A percentile compares a stretch with the other conserved stretches of the same genome.
These are phyloP conservation scores for Cystobasidium ongulense DNA, from an alignment of 768 basidiomycete species.

Conservation along the genomic window DNA sequence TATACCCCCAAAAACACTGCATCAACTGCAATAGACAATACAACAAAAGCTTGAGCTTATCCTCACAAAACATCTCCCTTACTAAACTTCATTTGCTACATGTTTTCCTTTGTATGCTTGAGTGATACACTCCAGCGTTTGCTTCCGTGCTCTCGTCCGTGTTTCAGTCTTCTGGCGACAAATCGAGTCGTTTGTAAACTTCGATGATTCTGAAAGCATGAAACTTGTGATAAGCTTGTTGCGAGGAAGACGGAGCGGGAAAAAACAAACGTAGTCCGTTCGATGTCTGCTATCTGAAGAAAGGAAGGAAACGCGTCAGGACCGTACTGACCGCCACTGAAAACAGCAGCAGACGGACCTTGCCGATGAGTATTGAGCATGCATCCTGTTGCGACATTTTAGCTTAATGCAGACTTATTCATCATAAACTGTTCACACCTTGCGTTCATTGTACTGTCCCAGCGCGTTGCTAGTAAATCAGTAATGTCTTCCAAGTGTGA, in stretches of 20 bases:
- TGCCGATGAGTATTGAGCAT: constrained; percentile 44
- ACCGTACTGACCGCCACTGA: neutral
- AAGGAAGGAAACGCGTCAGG: neutral
- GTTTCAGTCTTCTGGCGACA: constrained; percentile 42
- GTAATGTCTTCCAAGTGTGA: neutral
- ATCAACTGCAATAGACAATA: constrained; percentile 12
- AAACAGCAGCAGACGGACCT: constrained; percentile 32
- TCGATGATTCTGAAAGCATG: constrained; percentile 38
- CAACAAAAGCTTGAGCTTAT: constrained; percentile 17
- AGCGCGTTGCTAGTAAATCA: constrained; percentile 41
- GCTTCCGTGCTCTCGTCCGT: neutral
- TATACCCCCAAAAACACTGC: neutral
- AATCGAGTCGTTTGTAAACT: constrained; percentile 42
- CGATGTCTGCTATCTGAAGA: constrained; percentile 42
- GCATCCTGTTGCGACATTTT: constrained; percentile 37
- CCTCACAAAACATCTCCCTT: constrained; percentile 8
- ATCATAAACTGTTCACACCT: constrained; percentile 27
- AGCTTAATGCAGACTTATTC: neutral
- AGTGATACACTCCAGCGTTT: too few relatives aligned
- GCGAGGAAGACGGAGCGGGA: constrained; percentile 1
- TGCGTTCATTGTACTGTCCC: constrained; percentile 47
- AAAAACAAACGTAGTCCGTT: neutral
- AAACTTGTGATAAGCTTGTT: neutral
- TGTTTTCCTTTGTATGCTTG: neutral
- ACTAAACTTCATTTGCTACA: neutral